Conservation (phyloP, 2,329 filamentous ascomycete genomes). For the Aspergillus thermomutatus region DNA sequence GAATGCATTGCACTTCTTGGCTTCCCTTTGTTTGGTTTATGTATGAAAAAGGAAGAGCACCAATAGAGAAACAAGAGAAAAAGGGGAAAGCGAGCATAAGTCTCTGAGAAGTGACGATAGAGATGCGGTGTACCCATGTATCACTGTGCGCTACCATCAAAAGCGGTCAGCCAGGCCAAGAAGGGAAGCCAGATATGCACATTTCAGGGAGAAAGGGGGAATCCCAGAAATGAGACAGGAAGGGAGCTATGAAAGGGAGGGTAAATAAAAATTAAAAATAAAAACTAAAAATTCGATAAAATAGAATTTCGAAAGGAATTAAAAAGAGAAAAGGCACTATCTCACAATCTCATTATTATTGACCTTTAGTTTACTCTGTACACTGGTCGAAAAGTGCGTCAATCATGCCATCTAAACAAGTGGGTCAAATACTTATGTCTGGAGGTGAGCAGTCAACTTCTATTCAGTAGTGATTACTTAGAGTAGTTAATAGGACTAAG, state of each 20-base stretch:
- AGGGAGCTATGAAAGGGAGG: background rate
- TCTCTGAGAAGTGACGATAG: background rate
- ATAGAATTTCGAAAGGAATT: background rate
- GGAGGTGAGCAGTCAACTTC: constrained; percentile 18
- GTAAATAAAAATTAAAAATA: background rate
- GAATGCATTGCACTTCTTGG: background rate
- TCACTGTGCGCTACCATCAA: background rate
- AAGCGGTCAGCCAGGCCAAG: background rate
- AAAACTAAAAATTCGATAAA: background rate
- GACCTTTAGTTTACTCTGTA: background rate
- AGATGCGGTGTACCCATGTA: background rate
- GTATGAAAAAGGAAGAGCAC: background rate
- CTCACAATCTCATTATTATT: background rate
- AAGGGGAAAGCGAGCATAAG: background rate
- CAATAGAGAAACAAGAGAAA: background rate
- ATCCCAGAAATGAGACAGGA: background rate
- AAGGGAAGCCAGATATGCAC: background rate
- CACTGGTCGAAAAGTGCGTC: background rate
- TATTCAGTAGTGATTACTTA: constrained; percentile 5
- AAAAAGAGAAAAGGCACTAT: background rate
- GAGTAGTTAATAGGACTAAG: constrained; percentile 7
- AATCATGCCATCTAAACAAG: background rate
- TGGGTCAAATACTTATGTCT: background rate
- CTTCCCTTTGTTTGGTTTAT: background rate
- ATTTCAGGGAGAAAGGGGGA: background rate